Conservation (phyloP, 2,329 filamentous ascomycete species). For the Graphilbum fragrans region DNA sequence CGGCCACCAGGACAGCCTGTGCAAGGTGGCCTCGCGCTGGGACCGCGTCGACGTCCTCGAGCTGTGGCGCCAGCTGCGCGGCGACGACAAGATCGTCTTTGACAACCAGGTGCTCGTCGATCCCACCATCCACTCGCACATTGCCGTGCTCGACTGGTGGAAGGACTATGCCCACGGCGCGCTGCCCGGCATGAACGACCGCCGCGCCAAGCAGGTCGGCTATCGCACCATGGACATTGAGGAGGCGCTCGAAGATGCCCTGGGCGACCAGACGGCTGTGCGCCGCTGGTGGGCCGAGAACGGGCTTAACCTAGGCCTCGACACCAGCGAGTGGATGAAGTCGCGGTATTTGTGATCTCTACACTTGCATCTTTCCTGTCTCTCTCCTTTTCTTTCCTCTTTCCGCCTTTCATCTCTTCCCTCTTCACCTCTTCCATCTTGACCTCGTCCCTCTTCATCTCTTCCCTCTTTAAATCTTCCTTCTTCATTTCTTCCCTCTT, state of each 20-base stretch:
- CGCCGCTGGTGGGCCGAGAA: conserved; percentile 81
- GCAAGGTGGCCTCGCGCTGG: conserved; percentile 73
- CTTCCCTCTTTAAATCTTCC: too few relatives aligned
- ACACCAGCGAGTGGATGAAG: conserved; percentile 85
- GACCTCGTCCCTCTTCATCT: background rate
- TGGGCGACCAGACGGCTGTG: conserved; percentile 58
- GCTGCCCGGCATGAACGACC: conserved; percentile 39
- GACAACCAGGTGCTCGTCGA: conserved; percentile 49
- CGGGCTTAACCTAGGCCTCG: conserved; percentile 67
- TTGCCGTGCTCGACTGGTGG: conserved; percentile 88
- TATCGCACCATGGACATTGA: conserved; percentile 95
- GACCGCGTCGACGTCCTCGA: conserved; percentile 77
- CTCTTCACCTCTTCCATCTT: background rate
- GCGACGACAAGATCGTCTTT: conserved; percentile 35
- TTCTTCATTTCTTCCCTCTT: too few relatives aligned
- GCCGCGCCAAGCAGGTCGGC: conserved; percentile 60
- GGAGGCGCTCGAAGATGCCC: conserved; percentile 81
- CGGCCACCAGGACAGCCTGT: conserved; percentile 68
- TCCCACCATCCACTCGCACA: conserved; percentile 77
- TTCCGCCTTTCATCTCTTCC: background rate
- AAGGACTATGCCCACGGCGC: conserved; percentile 51
- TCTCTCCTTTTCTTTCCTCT: background rate
- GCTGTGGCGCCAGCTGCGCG: conserved; percentile 65
- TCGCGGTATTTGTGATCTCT: conserved; percentile 51
- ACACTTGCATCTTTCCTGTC: background rate